Percentiles rank a stretch among this genome's conserved stretches.
phyloP scores from a whole-genome alignment of 176 grass and related monocot genomes.

The Pontederia paniculata region DNA sequence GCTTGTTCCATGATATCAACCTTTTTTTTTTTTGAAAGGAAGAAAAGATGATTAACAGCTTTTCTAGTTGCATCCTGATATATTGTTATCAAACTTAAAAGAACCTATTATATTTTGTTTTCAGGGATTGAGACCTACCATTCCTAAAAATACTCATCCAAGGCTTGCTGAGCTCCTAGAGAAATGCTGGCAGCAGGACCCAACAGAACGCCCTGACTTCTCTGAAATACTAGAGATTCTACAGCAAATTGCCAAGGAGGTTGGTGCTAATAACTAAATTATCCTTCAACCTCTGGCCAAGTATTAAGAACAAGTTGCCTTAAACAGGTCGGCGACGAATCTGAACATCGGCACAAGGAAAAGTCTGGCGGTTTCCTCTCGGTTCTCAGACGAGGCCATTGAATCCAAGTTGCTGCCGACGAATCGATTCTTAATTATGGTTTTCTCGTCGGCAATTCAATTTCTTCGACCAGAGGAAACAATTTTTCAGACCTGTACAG shows the following conservation, averaged over 20 bases:
- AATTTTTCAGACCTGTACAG: too few relatives aligned
- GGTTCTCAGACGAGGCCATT: conserved; percentile 37
- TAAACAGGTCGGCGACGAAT: conserved; percentile 32
- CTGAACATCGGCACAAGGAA: conserved; percentile 23
- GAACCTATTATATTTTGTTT: not conserved
- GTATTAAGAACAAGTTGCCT: not conserved
- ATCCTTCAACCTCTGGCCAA: too few relatives aligned
- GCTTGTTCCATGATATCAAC: not conserved
- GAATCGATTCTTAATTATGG: not conserved
- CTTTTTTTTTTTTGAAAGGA: too few relatives aligned
- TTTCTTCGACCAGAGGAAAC: too few relatives aligned
- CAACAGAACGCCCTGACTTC: conserved; percentile 61
- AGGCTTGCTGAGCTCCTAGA: conserved; percentile 42
- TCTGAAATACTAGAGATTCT: conserved; percentile 58
- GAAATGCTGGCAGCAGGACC: conserved; percentile 72
- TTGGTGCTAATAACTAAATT: not conserved
- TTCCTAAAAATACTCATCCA: conserved; percentile 50
- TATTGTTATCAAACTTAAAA: too few relatives aligned
- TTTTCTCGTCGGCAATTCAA: not conserved
- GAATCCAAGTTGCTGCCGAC: conserved; percentile 1
- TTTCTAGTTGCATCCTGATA: too few relatives aligned
- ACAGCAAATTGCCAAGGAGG: conserved; percentile 45
- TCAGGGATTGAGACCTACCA: conserved; percentile 40
- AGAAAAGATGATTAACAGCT: too few relatives aligned
- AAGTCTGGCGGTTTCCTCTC: conserved; percentile 40